A percentile compares a stretch with the other conserved stretches of the same genome.
Evolutionary conservation across 2,329 filamentous ascomycete genomes (phyloP).

Genomic region (Pseudogymnoascus sp.): DNA sequence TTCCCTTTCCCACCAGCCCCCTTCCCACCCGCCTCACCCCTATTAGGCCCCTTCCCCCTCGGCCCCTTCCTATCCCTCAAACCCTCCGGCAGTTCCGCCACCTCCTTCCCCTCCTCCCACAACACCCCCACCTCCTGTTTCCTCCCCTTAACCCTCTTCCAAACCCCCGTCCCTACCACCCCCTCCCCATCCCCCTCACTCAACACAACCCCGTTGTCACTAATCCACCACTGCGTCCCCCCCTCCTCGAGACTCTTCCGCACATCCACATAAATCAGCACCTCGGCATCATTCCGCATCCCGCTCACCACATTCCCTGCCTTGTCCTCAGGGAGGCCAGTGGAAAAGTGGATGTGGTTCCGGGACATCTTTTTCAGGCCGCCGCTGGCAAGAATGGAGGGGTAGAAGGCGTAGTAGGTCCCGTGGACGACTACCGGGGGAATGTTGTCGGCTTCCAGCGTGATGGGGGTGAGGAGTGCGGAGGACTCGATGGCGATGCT

Average conservation of each 20-base stretch:
- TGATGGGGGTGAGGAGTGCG: conserved; percentile 61
- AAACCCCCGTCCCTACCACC: conserved; percentile 57
- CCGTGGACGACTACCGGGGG: conserved; percentile 72
- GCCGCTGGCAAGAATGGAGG: conserved; percentile 62
- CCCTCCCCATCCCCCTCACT: conserved; percentile 53
- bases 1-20: neutral
- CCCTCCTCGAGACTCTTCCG: conserved; percentile 52
- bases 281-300: conserved; percentile 69
- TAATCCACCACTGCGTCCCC: conserved; percentile 63
- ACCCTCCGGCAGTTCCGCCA: conserved; percentile 50
- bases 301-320: conserved; percentile 56
- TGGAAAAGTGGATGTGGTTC: conserved; percentile 85
- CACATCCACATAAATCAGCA: conserved; percentile 72
- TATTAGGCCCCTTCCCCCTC: conserved; percentile 29
- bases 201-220: conserved; percentile 69
- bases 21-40: conserved; percentile 26
- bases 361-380: conserved; percentile 74
- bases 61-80: conserved; percentile 44
- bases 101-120: conserved; percentile 45
- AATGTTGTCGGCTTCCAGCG: conserved; percentile 46
- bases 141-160: conserved; percentile 60
- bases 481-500: conserved; percentile 65
- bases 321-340: conserved; percentile 49
- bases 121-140: conserved; percentile 53
- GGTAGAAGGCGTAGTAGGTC: conserved; percentile 77